Evolutionary conservation across 768 basidiomycete genomes (phyloP), one percentile per base, ranked within the genome.

Genomic region (Phanerochaete sordida): DNA sequence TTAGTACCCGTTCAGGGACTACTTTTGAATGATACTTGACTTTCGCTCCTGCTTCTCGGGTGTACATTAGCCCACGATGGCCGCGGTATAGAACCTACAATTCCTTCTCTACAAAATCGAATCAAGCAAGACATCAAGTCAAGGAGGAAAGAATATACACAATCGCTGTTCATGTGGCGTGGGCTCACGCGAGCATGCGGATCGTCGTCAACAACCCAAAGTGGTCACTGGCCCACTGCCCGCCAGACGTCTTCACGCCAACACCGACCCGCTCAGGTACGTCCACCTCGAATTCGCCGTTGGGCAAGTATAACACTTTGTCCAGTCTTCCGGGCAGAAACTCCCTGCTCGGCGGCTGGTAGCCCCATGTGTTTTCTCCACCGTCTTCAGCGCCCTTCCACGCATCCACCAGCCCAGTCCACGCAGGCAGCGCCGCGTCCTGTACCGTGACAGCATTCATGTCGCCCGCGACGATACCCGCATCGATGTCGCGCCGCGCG

Each of bases 401-500:
- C 43, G 86, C 84, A 65, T 92, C 90, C 46, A 57, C 56, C 66
- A 92, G 69, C 26, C 83, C 83, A 1, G 79, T 72, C 2, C 77
- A 72, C 33, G 66, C 70, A 13, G 79, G 76, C 30, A 85, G 70
- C 37, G 59, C 62, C 55, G 58, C 60, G 53, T 90, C 88, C 16
- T 71, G 70, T 1, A 72, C 66, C 2, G 73, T 73, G 56, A 90
- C 84, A 49, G 84, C 78, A 62, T 90, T 90, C 86, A 91, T 88
- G 65, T 90, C 88, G 1, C 90, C 90, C 0, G 79, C 80, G 37
- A 90, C 79, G 2, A 91, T 63, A 0, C 87, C 90, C 1, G 84
- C 87, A 26, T 77, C 71, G 16, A 87, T 68, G 0, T 64, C 68
- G 11, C 74, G 70, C 59, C 79, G 77, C 66, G 75, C 77, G 65